Evolutionary conservation across 495 filamentous ascomycete species (phyloP), one percentile per base, ranked within the genome.

Genomic region (Penicillium angulare): DNA sequence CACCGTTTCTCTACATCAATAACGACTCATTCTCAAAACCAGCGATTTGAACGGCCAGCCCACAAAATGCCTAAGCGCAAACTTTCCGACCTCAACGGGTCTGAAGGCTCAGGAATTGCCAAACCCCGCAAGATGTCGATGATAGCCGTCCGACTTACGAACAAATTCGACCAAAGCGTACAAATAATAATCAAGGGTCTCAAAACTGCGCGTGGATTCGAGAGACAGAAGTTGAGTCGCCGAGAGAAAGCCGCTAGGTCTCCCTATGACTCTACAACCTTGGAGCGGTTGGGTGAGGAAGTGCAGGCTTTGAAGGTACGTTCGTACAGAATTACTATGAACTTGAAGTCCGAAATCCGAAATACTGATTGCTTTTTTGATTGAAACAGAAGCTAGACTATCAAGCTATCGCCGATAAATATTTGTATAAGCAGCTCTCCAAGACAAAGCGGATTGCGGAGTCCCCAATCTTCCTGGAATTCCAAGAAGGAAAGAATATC

Each of bases 221-320:
- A 96, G 71, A 77, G 90, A 55, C 92, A 96, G 69, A 96, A 95
- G 49, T 77, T 91, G 36, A 83, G 87, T 24, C 85, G 90, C 45
- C 73, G 90, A 29, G 73, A 87, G 18, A 91, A 87, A 66, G 83
- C 83, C 22, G 83, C 85, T 2, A 79, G 75, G 55, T 44, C 66
- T 17, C 73, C 78, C n/a, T 69, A 78, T 16, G 65, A 70, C 29
- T 33, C 32, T 2, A 51, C 57, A 56, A 61, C 58, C 15, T 49
- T 64, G 55, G 74, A 80, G 64, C 72, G 89, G 16, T 65, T 93
- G n/a, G 79, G 85, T 53, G 80, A 78, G 41, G 92, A 96, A 69
- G 76, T 90, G 34, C 72, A 79, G 22, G 86, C 84, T 26, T 65
- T 95, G 49, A 97, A 95, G 81, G 85, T 86, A 62, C 39, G 2